A percentile compares a stretch with the other conserved stretches of the same genome.
phyloP scores from a whole-genome alignment of 331 rosid species.

The Rosa hybrid region DNA sequence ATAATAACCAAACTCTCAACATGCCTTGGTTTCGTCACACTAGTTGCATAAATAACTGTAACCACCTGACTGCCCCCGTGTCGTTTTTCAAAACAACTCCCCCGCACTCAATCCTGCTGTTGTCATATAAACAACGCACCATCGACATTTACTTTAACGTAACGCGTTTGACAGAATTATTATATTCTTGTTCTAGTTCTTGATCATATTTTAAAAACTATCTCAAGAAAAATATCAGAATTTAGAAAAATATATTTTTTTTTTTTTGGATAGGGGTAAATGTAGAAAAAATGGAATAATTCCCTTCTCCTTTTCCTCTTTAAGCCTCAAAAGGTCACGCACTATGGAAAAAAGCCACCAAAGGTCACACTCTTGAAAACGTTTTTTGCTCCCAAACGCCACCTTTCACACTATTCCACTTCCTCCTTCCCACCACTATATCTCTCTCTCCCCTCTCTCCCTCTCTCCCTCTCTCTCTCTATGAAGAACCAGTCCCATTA shows the following conservation, averaged over 20 bases:
- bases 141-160: background rate
- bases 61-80: background rate
- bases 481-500: constrained; percentile 18
- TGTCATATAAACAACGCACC: background rate
- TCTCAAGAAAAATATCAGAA: too few relatives aligned
- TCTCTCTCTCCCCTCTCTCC: background rate
- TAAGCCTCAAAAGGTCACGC: background rate
- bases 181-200: too few relatives aligned
- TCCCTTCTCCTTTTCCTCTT: too few relatives aligned
- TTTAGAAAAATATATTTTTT: too few relatives aligned
- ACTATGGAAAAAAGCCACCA: background rate
- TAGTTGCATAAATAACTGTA: background rate
- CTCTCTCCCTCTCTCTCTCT: background rate
- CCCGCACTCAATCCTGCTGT: background rate
- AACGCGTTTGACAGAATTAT: background rate
- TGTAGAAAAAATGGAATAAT: background rate
- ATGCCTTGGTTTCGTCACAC: background rate
- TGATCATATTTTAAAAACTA: too few relatives aligned
- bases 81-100: background rate
- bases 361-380: background rate
- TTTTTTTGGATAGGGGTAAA: background rate
- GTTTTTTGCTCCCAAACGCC: background rate
- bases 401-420: background rate
- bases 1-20: background rate
- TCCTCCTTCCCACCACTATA: background rate